A percentile compares a stretch with the other conserved stretches of the same genome.
Conservation (phyloP, 345 rosid species). For the Alliaria petiolata region DNA sequence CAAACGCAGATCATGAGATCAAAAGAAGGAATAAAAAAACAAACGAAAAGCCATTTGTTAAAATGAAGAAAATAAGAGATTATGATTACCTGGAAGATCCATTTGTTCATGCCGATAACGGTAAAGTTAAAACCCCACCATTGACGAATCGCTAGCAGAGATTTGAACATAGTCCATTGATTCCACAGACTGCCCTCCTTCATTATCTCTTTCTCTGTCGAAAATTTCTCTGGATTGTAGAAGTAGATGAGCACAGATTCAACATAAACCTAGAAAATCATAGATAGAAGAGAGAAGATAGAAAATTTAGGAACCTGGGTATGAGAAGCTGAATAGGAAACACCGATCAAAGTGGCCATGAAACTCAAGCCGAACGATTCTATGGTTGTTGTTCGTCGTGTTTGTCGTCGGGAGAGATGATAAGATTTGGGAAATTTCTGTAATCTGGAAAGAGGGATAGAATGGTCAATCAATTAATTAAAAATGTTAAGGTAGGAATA, state of each 20-base stretch:
- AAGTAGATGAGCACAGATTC: background rate
- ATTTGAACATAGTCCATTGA: constrained; percentile 55
- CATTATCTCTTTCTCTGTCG: constrained; percentile 38
- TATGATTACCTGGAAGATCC: constrained; percentile 91
- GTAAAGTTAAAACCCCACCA: constrained; percentile 98
- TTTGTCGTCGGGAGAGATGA: too few species aligned
- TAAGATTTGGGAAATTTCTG: too few species aligned
- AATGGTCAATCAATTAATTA: too few species aligned
- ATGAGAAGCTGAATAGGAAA: constrained; percentile 12
- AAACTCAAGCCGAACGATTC: too few species aligned
- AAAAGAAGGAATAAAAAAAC: background rate
- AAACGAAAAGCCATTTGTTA: background rate
- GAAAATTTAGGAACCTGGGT: too few species aligned
- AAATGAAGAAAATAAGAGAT: too few species aligned
- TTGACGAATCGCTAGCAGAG: constrained; percentile 83
- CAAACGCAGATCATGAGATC: constrained; percentile 15
- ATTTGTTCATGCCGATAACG: constrained; percentile 96
- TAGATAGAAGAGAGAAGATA: too few species aligned
- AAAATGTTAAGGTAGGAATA: too few species aligned
- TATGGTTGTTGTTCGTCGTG: too few species aligned
- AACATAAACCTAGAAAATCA: too few species aligned
- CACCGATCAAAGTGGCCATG: too few species aligned
- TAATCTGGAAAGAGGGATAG: too few species aligned
- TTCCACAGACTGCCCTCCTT: constrained; percentile 48
- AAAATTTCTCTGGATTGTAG: background rate